These are phyloP conservation scores for Pichia ethanolica DNA, from an alignment of 805 yeast genomes.

Conservation along the genomic window DNA sequence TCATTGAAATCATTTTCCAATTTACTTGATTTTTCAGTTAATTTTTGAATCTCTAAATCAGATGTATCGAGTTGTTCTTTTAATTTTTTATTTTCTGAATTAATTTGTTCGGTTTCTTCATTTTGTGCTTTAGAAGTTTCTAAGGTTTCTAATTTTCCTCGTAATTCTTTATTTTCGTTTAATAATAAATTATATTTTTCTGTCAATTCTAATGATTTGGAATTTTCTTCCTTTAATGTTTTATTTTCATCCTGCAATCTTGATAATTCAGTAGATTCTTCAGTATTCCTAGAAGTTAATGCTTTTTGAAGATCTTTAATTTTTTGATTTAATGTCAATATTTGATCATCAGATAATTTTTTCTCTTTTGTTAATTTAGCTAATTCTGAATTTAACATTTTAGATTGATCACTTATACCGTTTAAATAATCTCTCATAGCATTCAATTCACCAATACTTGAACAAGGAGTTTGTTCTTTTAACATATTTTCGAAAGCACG, in stretches of 20 bases:
- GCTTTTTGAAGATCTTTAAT: slow-evolving; percentile 11
- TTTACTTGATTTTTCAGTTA: background rate
- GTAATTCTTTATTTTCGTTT: slow-evolving; percentile 4
- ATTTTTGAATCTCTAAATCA: background rate
- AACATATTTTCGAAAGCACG: slow-evolving; percentile 59
- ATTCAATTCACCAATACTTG: slow-evolving; percentile 66
- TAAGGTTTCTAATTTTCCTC: slow-evolving; percentile 1
- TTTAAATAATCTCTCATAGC: slow-evolving; percentile 61
- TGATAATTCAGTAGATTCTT: slow-evolving; percentile 11
- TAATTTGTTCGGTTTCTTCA: background rate
- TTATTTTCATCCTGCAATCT: slow-evolving; percentile 4
- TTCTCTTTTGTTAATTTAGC: slow-evolving; percentile 33
- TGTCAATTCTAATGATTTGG: background rate
- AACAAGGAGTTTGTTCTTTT: slow-evolving; percentile 74
- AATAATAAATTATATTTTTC: background rate
- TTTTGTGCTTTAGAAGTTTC: background rate
- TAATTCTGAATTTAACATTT: slow-evolving; percentile 59
- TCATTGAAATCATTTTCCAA: background rate
- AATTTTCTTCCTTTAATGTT: background rate
- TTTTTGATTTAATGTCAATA: slow-evolving; percentile 6
- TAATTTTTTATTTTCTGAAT: background rate
- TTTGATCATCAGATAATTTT: slow-evolving; percentile 13
- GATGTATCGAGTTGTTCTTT: slow-evolving; percentile 1
- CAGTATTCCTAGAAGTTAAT: slow-evolving; percentile 27
- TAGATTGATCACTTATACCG: slow-evolving; percentile 52